Evolutionary conservation across 345 rosid species (phyloP).

Genomic region (Lepidium africanum): DNA sequence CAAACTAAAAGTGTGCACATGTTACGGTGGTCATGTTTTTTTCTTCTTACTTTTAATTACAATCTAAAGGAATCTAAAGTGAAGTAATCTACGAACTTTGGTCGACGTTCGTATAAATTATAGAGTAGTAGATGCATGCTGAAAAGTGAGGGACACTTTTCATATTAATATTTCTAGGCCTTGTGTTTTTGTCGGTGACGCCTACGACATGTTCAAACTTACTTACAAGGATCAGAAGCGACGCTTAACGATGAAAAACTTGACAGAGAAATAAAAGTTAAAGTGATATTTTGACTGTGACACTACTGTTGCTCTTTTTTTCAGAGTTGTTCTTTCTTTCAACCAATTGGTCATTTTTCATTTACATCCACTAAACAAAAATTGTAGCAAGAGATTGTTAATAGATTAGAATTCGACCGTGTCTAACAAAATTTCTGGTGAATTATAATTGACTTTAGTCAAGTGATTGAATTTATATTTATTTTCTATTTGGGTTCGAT

Average conservation of each 20-base stretch:
- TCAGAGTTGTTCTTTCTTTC: not conserved
- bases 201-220: not conserved
- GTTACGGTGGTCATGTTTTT: constrained; percentile 21
- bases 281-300: not conserved
- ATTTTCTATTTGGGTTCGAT: too few relatives aligned
- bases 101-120: constrained; percentile 12
- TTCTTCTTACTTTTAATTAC: not conserved
- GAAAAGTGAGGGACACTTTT: constrained; percentile 13
- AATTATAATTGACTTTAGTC: too few relatives aligned
- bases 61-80: constrained; percentile 10
- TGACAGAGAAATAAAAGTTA: not conserved
- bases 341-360: not conserved
- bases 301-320: not conserved
- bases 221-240: not conserved
- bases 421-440: too few relatives aligned
- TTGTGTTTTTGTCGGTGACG: constrained; percentile 22
- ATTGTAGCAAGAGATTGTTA: too few relatives aligned
- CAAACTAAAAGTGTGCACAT: constrained; percentile 31
- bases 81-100: constrained; percentile 14
- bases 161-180: not conserved
- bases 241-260: not conserved
- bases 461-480: too few relatives aligned
- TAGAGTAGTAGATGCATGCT: constrained; percentile 28
- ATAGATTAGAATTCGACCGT: too few relatives aligned
- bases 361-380: too few relatives aligned